Conservation (phyloP, 1,139 yeast genomes). For the Geotrichum siamense region DNA sequence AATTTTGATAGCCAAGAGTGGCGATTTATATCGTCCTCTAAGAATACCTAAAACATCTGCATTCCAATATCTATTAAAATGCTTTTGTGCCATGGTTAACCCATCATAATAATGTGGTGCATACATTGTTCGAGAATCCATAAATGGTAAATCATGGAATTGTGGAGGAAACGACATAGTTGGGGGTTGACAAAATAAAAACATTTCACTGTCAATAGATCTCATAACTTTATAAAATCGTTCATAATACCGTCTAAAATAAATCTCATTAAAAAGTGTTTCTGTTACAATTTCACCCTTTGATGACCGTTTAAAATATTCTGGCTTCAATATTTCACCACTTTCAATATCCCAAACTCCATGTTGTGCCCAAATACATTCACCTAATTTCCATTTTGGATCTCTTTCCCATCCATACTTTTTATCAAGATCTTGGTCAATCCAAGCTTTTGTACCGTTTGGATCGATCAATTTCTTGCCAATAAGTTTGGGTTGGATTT, state of each 20-base stretch:
- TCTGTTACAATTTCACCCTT: constrained; percentile 44
- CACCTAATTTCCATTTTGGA: constrained; percentile 57
- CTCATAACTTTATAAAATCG: constrained; percentile 47
- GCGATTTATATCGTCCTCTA: constrained; percentile 63
- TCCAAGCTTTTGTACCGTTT: constrained; percentile 60
- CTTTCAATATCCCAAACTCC: constrained; percentile 61
- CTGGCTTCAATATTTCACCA: constrained; percentile 37
- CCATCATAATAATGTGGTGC: constrained; percentile 91
- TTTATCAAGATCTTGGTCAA: constrained; percentile 36
- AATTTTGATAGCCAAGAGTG: constrained; percentile 64
- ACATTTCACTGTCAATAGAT: constrained; percentile 40
- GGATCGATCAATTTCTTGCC: constrained; percentile 59
- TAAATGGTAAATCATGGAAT: constrained; percentile 46
- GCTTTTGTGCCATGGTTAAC: constrained; percentile 76
- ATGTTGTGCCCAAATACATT: constrained; percentile 66
- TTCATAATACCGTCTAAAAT: constrained; percentile 53
- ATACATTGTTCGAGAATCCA: constrained; percentile 60
- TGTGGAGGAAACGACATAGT: constrained; percentile 74
- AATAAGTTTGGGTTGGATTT: constrained; percentile 64
- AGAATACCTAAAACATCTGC: constrained; percentile 79
- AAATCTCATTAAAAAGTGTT: constrained; percentile 54
- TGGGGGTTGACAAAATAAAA: constrained; percentile 74
- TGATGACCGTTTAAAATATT: constrained; percentile 43
- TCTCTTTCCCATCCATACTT: constrained; percentile 62
- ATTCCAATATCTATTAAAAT: constrained; percentile 55